Base-by-base conservation (phyloP, 768 basidiomycete species). In the Mycena crocata region DNA sequence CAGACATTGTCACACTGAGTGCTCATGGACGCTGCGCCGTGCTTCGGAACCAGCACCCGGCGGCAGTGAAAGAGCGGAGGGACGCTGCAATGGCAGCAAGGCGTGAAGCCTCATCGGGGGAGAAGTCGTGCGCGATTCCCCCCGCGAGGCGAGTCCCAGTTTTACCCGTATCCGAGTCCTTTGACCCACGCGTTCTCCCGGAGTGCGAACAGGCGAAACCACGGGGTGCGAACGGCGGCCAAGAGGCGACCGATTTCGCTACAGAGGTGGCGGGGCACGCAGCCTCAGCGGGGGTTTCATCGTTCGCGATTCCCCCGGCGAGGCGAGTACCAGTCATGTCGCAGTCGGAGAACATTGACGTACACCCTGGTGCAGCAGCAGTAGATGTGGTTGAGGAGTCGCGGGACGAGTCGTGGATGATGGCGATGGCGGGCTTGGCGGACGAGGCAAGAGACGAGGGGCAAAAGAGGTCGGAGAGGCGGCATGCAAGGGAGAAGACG, bases 81-180 rank as follows among this genome's bases (percentile, higher is more conserved):
- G 50, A 5, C 14, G 50, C 50, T 31, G 50, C 50, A n/a, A 19
- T n/a, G 4, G 50, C 50, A 28, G 42, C 54, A n/a, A 42, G 54
- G 40, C 37, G 50, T 24, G 60, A n/a, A 48, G 31, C 60, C 48
- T 62, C 39, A 26, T 15, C 49, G 60, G 60, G 60, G 60, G 60
- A 14, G 37, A 40, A 17, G 8, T 60, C 58, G 32, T 60, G 46
- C 57, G 57, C 28, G 57, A 46, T n/a, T 31, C 26, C 57, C 57
- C n/a, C n/a, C n/a, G n/a, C n/a, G n/a, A 58, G 57, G 57, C 23
- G 45, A 58, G 57, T 58, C 31, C 35, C 35, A 12, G 39, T 14
- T 9, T 84, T 80, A 10, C n/a, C 23, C 7, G 4, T n/a, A n/a
- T 24, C 44, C 17, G 44, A 45, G 4, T 3, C 26, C 21, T n/a